Evolutionary conservation across 2,329 filamentous ascomycete species (phyloP), one percentile per base, ranked within the genome.

Genomic region (Chaetomium olivaceum): DNA sequence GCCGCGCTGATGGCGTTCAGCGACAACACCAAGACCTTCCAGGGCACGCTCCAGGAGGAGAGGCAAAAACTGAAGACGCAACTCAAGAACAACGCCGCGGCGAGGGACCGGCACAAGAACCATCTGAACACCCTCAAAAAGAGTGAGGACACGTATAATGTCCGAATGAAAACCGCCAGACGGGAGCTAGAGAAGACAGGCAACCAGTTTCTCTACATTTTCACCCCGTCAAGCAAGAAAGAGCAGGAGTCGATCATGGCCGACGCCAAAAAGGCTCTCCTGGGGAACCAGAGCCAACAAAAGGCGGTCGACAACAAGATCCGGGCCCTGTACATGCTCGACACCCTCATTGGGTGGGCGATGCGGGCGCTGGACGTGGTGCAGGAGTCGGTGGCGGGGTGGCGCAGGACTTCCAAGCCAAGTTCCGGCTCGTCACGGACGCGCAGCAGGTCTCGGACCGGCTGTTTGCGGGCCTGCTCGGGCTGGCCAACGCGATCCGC

Each of bases 341-440:
- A 58, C 33, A 58, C 55, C 3, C 33, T 58, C 7, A 58, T 58
- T 33, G 21, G 33, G 31, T 58, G 55, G 55, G 55, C 55, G 12
- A 25, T 43, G 36, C 31, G 55, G 31, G 55, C 55, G 9, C 55
- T 58, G n/a, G 55, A 58, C 33, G 33, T 58, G 11, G 55, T 58
- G n/a, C 43, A 8, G 31, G 55, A 2, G 21, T 23, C 31, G 16
- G 55, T 58, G 21, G 31, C n/a, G 9, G 55, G 7, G 12, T 55
- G 6, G 55, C 33, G 3, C 55, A 58, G 21, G 55, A 58, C 55
- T 58, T 58, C 55, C 55, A 58, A 21, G 33, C 55, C 55, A 58
- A 58, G 55, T 58, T 58, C 55, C 31, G 23, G 31, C 33, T 21
- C 33, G 39, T 58, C n/a, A 43, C 55, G 2, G 9, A 39, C 31